phyloP scores from a whole-genome alignment of 1,284 basidiomycete species.

The Apiotrichum sp. region DNA sequence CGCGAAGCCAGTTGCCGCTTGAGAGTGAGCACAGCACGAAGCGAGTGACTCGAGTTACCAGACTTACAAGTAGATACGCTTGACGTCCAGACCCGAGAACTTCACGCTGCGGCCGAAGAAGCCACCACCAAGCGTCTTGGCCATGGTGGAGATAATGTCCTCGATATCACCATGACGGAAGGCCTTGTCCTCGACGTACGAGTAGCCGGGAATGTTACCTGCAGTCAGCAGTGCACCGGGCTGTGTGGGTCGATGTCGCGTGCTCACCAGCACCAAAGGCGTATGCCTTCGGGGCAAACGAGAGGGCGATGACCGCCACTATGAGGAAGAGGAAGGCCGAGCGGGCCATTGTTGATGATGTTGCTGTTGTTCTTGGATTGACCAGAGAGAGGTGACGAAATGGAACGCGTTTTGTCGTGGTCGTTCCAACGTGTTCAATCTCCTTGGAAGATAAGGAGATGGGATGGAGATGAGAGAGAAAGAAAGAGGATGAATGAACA shows the following conservation, averaged over 20 bases:
- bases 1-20: slow-evolving; percentile 57
- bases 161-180: slow-evolving; percentile 76
- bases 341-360: slow-evolving; percentile 23
- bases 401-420: too few species aligned
- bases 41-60: too few species aligned
- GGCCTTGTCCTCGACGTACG: slow-evolving; percentile 55
- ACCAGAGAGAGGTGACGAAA: too few species aligned
- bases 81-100: slow-evolving; percentile 52
- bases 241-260: too few species aligned
- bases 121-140: slow-evolving; percentile 59
- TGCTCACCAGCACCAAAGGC: slow-evolving; percentile 43
- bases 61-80: slow-evolving; percentile 38
- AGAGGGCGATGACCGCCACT: slow-evolving; percentile 36
- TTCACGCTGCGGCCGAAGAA: slow-evolving; percentile 64
- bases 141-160: slow-evolving; percentile 43
- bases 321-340: slow-evolving; percentile 30
- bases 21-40: slow-evolving; percentile 47
- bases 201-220: slow-evolving; percentile 46
- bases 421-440: too few species aligned
- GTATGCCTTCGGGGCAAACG: slow-evolving; percentile 36
- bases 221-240: neutral
- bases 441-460: too few species aligned
- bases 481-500: too few species aligned
- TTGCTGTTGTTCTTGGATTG: too few species aligned
- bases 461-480: too few species aligned